Percentiles rank a stretch among this genome's conserved stretches.
Conservation (phyloP, 495 filamentous ascomycete species). For the Xylaria bambusicola region DNA sequence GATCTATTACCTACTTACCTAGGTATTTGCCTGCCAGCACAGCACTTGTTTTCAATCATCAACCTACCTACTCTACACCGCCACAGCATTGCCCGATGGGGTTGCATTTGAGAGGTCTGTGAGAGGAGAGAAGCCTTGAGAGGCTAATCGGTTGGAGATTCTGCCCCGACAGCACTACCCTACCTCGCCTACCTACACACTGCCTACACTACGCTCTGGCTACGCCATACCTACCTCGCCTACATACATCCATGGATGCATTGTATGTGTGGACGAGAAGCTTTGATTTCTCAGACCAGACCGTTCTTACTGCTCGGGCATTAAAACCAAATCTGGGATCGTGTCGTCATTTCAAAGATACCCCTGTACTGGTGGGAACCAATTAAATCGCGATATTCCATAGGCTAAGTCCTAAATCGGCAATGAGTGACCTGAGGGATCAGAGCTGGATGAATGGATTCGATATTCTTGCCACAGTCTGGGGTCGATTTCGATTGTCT, state of each 20-base stretch:
- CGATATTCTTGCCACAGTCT: constrained; percentile 19
- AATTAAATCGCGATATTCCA: constrained; percentile 20
- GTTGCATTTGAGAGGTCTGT: too few species aligned
- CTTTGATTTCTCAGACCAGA: too few species aligned
- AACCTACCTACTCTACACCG: too few species aligned
- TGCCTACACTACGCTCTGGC: too few species aligned
- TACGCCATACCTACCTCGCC: too few species aligned
- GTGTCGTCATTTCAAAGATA: constrained; percentile 27
- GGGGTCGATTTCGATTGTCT: constrained; percentile 10
- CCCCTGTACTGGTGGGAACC: constrained; percentile 14
- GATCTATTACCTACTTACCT: too few species aligned
- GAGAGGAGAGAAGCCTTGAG: too few species aligned
- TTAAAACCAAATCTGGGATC: neutral
- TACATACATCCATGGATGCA: too few species aligned
- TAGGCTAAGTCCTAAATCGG: constrained; percentile 22
- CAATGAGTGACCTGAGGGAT: constrained; percentile 21
- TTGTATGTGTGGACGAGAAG: too few species aligned
- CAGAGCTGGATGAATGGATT: constrained; percentile 12
- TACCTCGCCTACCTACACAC: too few species aligned
- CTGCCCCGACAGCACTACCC: neutral
- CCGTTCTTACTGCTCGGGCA: neutral
- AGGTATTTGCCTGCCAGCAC: too few species aligned
- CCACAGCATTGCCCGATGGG: constrained; percentile 2
- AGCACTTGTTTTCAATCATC: too few species aligned
- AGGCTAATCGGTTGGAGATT: constrained; percentile 5